Percentiles rank a stretch among this genome's conserved stretches.
Conservation (phyloP, 2,329 filamentous ascomycete species). For the Triangularia setosa region DNA sequence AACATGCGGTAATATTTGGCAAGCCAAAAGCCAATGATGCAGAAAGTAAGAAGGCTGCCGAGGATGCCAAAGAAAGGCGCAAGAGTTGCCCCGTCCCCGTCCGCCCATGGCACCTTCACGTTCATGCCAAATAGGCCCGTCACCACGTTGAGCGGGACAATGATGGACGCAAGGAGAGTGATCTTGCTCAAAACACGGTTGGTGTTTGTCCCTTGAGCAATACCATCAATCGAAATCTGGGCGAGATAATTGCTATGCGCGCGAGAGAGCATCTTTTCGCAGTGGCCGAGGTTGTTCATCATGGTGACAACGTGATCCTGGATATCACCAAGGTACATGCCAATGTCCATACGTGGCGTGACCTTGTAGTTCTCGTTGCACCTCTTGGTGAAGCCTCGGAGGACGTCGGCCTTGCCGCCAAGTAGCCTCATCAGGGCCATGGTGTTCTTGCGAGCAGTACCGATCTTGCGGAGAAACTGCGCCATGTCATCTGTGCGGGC, state of each 20-base stretch:
- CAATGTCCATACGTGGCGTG: slow-evolving; percentile 93
- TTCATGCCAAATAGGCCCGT: slow-evolving; percentile 90
- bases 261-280: slow-evolving; percentile 94
- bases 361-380: slow-evolving; percentile 98
- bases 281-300: slow-evolving; percentile 94
- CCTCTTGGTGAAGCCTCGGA: slow-evolving; percentile 95
- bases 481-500: slow-evolving; percentile 87
- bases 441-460: slow-evolving; percentile 86
- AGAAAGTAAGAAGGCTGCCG: slow-evolving; percentile 51
- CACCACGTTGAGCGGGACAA: slow-evolving; percentile 93
- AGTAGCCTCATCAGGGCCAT: slow-evolving; percentile 90
- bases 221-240: slow-evolving; percentile 87
- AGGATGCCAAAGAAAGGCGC: slow-evolving; percentile 51
- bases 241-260: slow-evolving; percentile 95
- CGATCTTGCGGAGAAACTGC: slow-evolving; percentile 81
- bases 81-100: slow-evolving; percentile 43
- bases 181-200: slow-evolving; percentile 93
- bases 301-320: slow-evolving; percentile 99
- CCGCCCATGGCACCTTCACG: slow-evolving; percentile 64
- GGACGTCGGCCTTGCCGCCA: slow-evolving; percentile 96
- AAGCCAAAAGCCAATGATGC: slow-evolving; percentile 41
- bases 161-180: slow-evolving; percentile 85
- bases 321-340: slow-evolving; percentile 93
- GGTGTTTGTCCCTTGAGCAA: slow-evolving; percentile 79
- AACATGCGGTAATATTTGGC: slow-evolving; percentile 35